Percentiles rank a stretch among this genome's conserved stretches.
These are phyloP conservation scores for Alternaria angustiovoidea DNA, from an alignment of 2,329 filamentous ascomycete genomes.

Conservation along the genomic window DNA sequence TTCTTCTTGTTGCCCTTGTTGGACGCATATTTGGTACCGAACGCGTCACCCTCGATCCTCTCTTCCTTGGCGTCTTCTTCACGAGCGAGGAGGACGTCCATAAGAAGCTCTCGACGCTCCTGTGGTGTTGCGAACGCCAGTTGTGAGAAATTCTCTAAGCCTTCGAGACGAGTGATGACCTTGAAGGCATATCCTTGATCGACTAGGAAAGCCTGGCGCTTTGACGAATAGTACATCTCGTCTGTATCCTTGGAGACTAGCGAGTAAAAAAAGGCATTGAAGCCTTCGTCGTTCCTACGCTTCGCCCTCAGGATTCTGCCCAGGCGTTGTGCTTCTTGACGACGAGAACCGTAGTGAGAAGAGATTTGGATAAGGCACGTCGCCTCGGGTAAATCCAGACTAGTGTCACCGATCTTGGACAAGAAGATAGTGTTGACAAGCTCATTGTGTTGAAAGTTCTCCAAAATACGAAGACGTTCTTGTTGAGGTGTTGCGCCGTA, in stretches of 20 bases:
- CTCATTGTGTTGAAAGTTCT: slow-evolving; percentile 95
- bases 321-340: slow-evolving; percentile 93
- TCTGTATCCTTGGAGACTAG: slow-evolving; percentile 96
- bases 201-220: slow-evolving; percentile 94
- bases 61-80: slow-evolving; percentile 76
- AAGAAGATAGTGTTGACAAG: slow-evolving; percentile 91
- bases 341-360: slow-evolving; percentile 94
- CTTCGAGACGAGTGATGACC: slow-evolving; percentile 93
- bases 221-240: slow-evolving; percentile 98
- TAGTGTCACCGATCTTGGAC: slow-evolving; percentile 97
- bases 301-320: slow-evolving; percentile 95
- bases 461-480: slow-evolving; percentile 85
- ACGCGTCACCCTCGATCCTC: slow-evolving; percentile 73
- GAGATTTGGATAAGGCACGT: slow-evolving; percentile 98
- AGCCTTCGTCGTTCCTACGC: slow-evolving; percentile 94
- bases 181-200: slow-evolving; percentile 99
- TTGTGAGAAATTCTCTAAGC: slow-evolving; percentile 82
- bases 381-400: slow-evolving; percentile 94
- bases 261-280: slow-evolving; percentile 99
- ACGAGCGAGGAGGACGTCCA: slow-evolving; percentile 88
- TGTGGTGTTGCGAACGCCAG: slow-evolving; percentile 80
- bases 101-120: slow-evolving; percentile 84
- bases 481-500: slow-evolving; percentile 86
- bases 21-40: slow-evolving; percentile 58
- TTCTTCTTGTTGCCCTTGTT: slow-evolving; percentile 57